Evolutionary conservation across 208 protist species (phyloP), one percentile per base, ranked within the genome.

Genomic region (Trypanosoma melophagium): DNA sequence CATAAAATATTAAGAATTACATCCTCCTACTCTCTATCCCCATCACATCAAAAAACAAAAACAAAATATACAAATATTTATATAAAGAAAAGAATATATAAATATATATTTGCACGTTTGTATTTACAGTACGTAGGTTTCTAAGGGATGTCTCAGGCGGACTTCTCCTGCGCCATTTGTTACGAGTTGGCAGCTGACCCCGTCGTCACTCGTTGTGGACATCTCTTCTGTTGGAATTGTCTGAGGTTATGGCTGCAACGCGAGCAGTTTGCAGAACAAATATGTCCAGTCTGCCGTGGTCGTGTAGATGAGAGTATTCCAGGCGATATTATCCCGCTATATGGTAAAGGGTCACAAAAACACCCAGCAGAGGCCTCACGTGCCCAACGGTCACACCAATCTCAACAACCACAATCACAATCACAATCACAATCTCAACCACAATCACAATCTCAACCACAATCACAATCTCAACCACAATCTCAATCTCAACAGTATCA

Each of bases 201-300:
- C 0, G 89, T 95, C 28, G 89, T 95, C 21, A 93, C 89, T 47
- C 84, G 86, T 5, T 95, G 89, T 50, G 89, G 89, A 12, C 89
- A 95, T 62, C 77, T 95, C 28, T 95, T 93, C 62, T 95, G 89
- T 77, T 95, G 89, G 87, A 69, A 58, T 9, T 95, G 89, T 63
- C 80, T 95, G 12, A 83, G 87, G 22, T 73, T 80, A 51, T 95
- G 89, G 89, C 84, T 95, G 17, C 67, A 65, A 42, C 77, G 76
- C n/a, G n/a, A n/a, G 19, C 68, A 66, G 0, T 16, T 62, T n/a
- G 85, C 73, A 0, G 64, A 74, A 8, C 57, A 66, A 22, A 84
- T 90, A 53, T 95, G 86, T 53, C 89, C 89, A 0, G 83, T 92
- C 17, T 95, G 86, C 78, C 89, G 90, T 50, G 86, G 89, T 1